Evolutionary conservation across 805 yeast genomes (phyloP), one percentile per base, ranked within the genome.

Genomic region (Cyberlindnera saturnus): DNA sequence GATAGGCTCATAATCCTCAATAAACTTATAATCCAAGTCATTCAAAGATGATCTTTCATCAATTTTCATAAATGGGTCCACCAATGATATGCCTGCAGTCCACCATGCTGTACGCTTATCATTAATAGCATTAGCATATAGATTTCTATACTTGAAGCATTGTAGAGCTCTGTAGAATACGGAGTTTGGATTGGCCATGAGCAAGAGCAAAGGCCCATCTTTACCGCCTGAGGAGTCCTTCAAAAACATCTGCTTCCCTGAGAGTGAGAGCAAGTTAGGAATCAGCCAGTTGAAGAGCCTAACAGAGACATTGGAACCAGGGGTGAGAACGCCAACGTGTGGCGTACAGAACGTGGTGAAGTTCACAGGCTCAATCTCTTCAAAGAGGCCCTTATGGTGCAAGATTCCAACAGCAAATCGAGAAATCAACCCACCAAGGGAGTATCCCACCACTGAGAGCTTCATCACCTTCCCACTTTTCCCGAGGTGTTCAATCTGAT

Each of bases 21-120:
- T 50, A 50, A 69, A 82, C 32, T 65, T 64, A 39, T 78, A 61
- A 31, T 65, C 61, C 46, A 57, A 29, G 16, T 51, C 53, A 43
- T 69, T 69, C 38, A 69, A 62, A 59, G 69, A 68, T 2, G 82
- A 77, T 16, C 65, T 59, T 19, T 60, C 57, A 44, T 68, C 68
- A 14, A 72, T 65, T 30, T 56, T 61, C 34, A 64, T 62, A 44
- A 80, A 82, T 0, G 88, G 88, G 52, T 83, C 87, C 32, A 68
- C 63, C 23, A 62, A 53, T 0, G 84, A 75, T 31, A 84, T 84
- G 5, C 86, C 86, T 0, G 95, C 71, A 2, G 95, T 86, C 76
- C 85, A 86, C 82, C 86, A 88, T 14, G 86, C 75, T 4, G 95
- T 80, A 51, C 95, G 75, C 50, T 81, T 81, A 63, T 87, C 96